A percentile compares a stretch with the other conserved stretches of the same genome.
Conservation (phyloP, 106 monocot genomes). For the Hemerocallis citrina region DNA sequence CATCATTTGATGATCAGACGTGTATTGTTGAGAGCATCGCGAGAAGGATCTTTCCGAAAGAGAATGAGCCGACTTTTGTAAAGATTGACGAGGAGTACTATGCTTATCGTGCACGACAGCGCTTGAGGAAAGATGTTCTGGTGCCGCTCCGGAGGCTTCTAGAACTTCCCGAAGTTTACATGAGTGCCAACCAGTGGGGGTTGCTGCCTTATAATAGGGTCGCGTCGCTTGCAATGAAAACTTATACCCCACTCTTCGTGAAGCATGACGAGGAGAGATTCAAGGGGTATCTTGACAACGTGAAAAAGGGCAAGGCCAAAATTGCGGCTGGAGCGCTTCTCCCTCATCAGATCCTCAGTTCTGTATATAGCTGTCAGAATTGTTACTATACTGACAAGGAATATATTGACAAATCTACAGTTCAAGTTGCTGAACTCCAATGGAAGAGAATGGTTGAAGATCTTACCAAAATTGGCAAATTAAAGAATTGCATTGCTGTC, state of each 20-base stretch:
- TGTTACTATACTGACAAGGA: too few relatives aligned
- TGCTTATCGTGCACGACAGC: constrained; percentile 55
- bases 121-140: constrained; percentile 45
- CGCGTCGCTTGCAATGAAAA: constrained; percentile 83
- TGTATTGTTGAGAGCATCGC: constrained; percentile 66
- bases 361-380: not conserved
- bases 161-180: constrained; percentile 66
- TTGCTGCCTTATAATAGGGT: constrained; percentile 61
- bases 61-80: constrained; percentile 22
- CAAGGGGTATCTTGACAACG: constrained; percentile 22
- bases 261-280: constrained; percentile 52
- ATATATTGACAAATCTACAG: not conserved
- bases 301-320: constrained; percentile 48
- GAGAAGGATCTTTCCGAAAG: constrained; percentile 51
- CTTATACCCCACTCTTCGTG: constrained; percentile 41
- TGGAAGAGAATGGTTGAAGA: constrained; percentile 67
- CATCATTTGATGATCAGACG: constrained; percentile 50
- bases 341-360: constrained; percentile 48
- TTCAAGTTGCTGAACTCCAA: constrained; percentile 60
- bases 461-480: constrained; percentile 27
- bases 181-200: constrained; percentile 33
- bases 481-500: constrained; percentile 57
- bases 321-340: constrained; percentile 67
- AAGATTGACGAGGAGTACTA: constrained; percentile 45
- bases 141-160: constrained; percentile 46